A percentile compares a stretch with the other conserved stretches of the same genome.
phyloP scores from a whole-genome alignment of 352 stramenopile genomes.

The Pythium utonaiense region DNA sequence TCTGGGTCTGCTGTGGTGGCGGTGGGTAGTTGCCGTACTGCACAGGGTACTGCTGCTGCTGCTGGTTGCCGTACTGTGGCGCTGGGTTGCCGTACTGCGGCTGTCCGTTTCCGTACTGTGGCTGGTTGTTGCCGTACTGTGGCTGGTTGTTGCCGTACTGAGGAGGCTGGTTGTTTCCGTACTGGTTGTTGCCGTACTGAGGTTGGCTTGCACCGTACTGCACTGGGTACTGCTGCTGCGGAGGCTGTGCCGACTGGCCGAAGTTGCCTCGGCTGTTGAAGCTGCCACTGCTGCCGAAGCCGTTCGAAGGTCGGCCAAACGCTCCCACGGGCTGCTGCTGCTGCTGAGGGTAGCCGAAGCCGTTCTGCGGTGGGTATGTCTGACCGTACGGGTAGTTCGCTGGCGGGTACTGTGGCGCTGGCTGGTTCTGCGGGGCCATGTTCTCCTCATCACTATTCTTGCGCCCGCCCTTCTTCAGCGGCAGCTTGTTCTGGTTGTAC shows the following conservation, averaged over 20 bases:
- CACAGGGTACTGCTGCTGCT: conserved; percentile 46
- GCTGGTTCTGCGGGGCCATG: conserved; percentile 9
- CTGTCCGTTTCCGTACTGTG: conserved; percentile 22
- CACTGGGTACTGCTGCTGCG: conserved; percentile 15
- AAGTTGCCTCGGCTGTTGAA: conserved; percentile 25
- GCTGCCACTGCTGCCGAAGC: conserved; percentile 4
- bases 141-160: conserved; percentile 29
- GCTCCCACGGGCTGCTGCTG: conserved; percentile 9
- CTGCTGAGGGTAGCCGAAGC: conserved; percentile 23
- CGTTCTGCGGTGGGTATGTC: conserved; percentile 23
- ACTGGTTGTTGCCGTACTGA: conserved; percentile 27
- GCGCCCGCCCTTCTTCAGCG: conserved; percentile 36
- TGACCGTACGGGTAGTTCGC: conserved; percentile 42
- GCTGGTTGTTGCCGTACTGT: conserved; percentile 21
- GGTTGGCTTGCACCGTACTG: conserved; percentile 20
- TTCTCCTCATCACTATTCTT: conserved; percentile 64
- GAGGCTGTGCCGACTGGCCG: conserved; percentile 9
- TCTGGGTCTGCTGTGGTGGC: conserved; percentile 44
- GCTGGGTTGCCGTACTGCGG: conserved; percentile 25
- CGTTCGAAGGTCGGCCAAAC: conserved; percentile 7
- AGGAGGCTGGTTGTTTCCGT: conserved; percentile 19
- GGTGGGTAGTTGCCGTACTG: conserved; percentile 43
- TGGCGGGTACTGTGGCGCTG: conserved; percentile 36
- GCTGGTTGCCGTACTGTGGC: conserved; percentile 27
- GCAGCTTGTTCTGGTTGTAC: conserved; percentile 50